phyloP scores from a whole-genome alignment of 169 alveolate species.

The Eimeria zaria region DNA sequence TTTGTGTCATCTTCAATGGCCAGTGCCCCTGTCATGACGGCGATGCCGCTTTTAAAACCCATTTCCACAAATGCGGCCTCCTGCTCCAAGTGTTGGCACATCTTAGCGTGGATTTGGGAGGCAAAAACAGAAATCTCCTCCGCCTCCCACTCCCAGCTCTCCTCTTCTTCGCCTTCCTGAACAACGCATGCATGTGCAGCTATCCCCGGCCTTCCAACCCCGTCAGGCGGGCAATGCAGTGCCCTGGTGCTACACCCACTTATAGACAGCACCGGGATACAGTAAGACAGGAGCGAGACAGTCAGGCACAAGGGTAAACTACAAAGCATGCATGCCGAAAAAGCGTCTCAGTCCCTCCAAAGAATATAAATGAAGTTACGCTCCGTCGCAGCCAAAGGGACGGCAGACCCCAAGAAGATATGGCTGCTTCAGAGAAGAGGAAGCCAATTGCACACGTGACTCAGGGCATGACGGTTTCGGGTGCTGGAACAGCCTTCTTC shows the following conservation, averaged over 20 bases:
- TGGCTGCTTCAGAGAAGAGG: background rate
- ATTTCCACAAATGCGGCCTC: constrained; percentile 57
- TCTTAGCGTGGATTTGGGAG: constrained; percentile 31
- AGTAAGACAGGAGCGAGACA: background rate
- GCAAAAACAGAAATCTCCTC: constrained; percentile 50
- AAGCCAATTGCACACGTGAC: background rate
- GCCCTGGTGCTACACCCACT: background rate
- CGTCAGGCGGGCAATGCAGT: background rate
- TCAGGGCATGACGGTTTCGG: background rate
- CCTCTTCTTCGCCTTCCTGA: constrained; percentile 8
- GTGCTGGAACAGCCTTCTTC: background rate
- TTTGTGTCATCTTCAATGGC: constrained; percentile 60
- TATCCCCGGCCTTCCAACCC: background rate
- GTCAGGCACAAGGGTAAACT: background rate
- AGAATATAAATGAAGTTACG: background rate
- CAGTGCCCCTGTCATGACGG: constrained; percentile 48
- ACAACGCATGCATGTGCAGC: background rate
- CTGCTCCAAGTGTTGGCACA: constrained; percentile 51
- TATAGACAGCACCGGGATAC: background rate
- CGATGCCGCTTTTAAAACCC: constrained; percentile 35
- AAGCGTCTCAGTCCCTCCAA: background rate
- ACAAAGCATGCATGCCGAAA: background rate
- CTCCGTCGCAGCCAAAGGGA: background rate
- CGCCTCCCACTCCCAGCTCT: constrained; percentile 73
- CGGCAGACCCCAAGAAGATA: background rate